phyloP scores from a whole-genome alignment of 768 basidiomycete genomes.

The Boletus reticuloceps region DNA sequence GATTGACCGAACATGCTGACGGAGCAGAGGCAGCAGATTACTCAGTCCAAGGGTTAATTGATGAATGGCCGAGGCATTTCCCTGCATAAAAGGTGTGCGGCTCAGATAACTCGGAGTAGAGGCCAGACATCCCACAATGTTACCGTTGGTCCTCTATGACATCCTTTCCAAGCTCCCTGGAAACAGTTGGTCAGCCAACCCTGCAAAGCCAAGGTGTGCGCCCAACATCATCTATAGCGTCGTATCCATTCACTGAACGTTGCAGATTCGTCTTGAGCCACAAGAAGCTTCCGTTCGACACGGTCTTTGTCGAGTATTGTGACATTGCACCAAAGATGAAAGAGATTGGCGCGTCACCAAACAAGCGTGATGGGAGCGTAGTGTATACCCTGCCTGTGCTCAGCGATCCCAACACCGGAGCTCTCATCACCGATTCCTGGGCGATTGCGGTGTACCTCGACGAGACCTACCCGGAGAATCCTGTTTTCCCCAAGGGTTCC shows the following conservation, averaged over 20 bases:
- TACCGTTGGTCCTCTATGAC: slow-evolving; percentile 36
- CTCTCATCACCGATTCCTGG: slow-evolving; percentile 30
- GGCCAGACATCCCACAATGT: slow-evolving; percentile 13
- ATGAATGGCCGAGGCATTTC: too few relatives aligned
- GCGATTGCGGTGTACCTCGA: slow-evolving; percentile 38
- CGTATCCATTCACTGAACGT: neutral
- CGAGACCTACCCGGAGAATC: slow-evolving; percentile 32
- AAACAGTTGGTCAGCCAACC: slow-evolving; percentile 36
- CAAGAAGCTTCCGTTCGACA: slow-evolving; percentile 34
- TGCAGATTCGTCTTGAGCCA: slow-evolving; percentile 31
- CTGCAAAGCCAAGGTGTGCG: slow-evolving; percentile 36
- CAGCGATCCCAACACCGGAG: slow-evolving; percentile 30
- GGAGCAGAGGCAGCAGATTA: too few relatives aligned
- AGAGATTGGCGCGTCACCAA: slow-evolving; percentile 25
- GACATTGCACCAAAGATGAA: slow-evolving; percentile 28
- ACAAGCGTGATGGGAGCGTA: slow-evolving; percentile 18
- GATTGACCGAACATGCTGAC: too few relatives aligned
- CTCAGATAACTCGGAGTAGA: neutral
- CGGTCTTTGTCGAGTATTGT: slow-evolving; percentile 34
- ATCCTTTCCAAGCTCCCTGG: slow-evolving; percentile 31
- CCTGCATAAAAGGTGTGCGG: neutral
- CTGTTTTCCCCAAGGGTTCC: slow-evolving; percentile 23
- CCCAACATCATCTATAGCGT: neutral
- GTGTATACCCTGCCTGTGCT: slow-evolving; percentile 34
- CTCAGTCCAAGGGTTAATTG: neutral